Evolutionary conservation across 352 stramenopile species (phyloP), one percentile per base, ranked within the genome.

Genomic region (Blastocystis sp.): DNA sequence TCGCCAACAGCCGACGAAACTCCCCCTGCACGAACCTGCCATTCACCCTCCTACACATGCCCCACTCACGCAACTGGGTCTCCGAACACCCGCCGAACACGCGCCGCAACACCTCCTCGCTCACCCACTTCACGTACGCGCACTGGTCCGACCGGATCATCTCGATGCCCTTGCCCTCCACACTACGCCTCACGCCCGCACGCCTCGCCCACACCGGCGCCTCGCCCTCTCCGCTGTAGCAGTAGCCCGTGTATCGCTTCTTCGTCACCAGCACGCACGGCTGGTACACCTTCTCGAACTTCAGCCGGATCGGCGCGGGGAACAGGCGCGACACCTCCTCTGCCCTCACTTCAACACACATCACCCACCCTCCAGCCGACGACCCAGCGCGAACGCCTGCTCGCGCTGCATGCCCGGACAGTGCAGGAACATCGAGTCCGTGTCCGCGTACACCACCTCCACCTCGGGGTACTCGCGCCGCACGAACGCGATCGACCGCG

Each of bases 401-500:
- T 92, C 89, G 62, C 97, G 94, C 0, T 92, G 95, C 45, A 94
- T 92, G n/a, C 96, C 96, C 62, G 92, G 93, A 2, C 99, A 91
- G 78, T 97, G 92, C 60, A 99, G 93, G 91, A 99, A 99, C 4
- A 99, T 90, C 76, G 95, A 98, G 90, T 99, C 97, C 2, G 97
- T 99, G 90, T 99, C 96, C 10, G 95, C 96, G 88, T 98, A 98
- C 40, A 89, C 19, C 9, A 84, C 69, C 41, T 84, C 66, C 1
- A 71, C 10, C n/a, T 43, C 17, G 14, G 40, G 41, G 3, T 64
- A 62, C 0, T 70, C 17, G 5, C 52, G 10, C 48, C 23, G 43
- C 48, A 79, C 52, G 74, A 71, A 86, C 10, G 43, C 41, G 21
- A 79, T 89, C 9, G 34, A 71, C 10, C 21, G 23, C 41, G 41